Conservation (phyloP, 352 stramenopile genomes). For the Pythium vanterpoolii region DNA sequence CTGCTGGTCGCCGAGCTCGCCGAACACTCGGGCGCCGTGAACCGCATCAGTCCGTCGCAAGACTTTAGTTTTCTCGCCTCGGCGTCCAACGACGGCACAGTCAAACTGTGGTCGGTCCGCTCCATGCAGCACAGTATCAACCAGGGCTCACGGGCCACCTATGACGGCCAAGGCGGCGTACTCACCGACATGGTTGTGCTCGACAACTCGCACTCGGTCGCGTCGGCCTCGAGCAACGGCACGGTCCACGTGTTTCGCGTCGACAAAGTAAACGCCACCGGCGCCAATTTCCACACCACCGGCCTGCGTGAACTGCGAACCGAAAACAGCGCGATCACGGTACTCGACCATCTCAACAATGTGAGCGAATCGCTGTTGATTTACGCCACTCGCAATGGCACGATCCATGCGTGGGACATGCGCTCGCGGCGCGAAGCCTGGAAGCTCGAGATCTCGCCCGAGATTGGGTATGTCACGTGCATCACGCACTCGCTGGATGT, state of each 20-base stretch:
- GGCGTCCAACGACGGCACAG: conserved; percentile 94
- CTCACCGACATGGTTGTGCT: conserved; percentile 94
- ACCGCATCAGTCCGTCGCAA: conserved; percentile 90
- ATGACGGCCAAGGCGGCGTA: conserved; percentile 89
- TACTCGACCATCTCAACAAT: conserved; percentile 96
- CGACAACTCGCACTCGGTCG: conserved; percentile 96
- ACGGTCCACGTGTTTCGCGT: conserved; percentile 96
- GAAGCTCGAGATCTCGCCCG: conserved; percentile 88
- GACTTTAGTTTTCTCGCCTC: conserved; percentile 96
- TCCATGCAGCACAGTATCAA: conserved; percentile 94
- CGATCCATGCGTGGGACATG: conserved; percentile 92
- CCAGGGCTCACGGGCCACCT: conserved; percentile 91
- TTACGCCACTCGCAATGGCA: conserved; percentile 91
- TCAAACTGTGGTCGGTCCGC: conserved; percentile 94
- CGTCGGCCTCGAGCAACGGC: conserved; percentile 86
- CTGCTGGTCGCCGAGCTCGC: conserved; percentile 79
- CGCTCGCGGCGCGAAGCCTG: conserved; percentile 91
- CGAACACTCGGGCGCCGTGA: conserved; percentile 93
- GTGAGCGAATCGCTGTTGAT: conserved; percentile 91
- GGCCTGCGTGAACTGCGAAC: conserved; percentile 75
- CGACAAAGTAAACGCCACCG: conserved; percentile 79
- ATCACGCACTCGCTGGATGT: conserved; percentile 94
- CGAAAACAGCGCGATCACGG: conserved; percentile 90
- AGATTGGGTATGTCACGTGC: conserved; percentile 95
- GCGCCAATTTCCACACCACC: conserved; percentile 65